Evolutionary conservation across 2,329 filamentous ascomycete species (phyloP).

Genomic region (Aspergillus ibericus): DNA sequence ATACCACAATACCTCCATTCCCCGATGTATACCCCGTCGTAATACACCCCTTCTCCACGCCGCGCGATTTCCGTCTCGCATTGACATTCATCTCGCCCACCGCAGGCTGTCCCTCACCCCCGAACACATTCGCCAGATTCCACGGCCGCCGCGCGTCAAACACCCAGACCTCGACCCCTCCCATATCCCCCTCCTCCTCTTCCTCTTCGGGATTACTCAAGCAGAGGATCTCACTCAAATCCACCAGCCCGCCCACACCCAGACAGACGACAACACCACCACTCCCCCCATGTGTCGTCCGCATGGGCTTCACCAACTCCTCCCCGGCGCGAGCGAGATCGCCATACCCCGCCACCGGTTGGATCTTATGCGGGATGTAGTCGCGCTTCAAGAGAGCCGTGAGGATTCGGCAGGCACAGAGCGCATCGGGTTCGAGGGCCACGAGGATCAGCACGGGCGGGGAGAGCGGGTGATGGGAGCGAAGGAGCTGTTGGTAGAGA

Average conservation of each 20-base stretch:
- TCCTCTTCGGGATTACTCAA: conserved; percentile 65
- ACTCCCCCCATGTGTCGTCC: conserved; percentile 75
- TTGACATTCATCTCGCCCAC: conserved; percentile 47
- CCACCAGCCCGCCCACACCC: conserved; percentile 87
- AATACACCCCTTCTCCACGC: conserved; percentile 73
- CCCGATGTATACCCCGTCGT: conserved; percentile 71
- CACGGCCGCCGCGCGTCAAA: conserved; percentile 88
- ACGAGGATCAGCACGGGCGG: conserved; percentile 89
- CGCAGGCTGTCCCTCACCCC: conserved; percentile 54
- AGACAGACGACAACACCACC: conserved; percentile 90
- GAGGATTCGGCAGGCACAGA: conserved; percentile 93
- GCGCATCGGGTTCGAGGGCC: conserved; percentile 89
- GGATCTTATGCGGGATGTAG: conserved; percentile 96
- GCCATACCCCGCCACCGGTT: conserved; percentile 88
- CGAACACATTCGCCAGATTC: conserved; percentile 94
- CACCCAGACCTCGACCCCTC: conserved; percentile 93
- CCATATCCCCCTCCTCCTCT: conserved; percentile 60
- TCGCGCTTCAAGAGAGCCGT: conserved; percentile 93
- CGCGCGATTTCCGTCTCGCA: conserved; percentile 55
- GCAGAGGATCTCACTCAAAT: conserved; percentile 76
- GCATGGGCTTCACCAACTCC: conserved; percentile 81
- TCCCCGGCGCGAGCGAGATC: conserved; percentile 79
- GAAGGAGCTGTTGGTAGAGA: conserved; percentile 85
- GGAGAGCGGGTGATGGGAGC: conserved; percentile 82
- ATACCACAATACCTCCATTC: conserved; percentile 85